phyloP scores from a whole-genome alignment of 257 asterid species.

The Thymus quinquecostatus region DNA sequence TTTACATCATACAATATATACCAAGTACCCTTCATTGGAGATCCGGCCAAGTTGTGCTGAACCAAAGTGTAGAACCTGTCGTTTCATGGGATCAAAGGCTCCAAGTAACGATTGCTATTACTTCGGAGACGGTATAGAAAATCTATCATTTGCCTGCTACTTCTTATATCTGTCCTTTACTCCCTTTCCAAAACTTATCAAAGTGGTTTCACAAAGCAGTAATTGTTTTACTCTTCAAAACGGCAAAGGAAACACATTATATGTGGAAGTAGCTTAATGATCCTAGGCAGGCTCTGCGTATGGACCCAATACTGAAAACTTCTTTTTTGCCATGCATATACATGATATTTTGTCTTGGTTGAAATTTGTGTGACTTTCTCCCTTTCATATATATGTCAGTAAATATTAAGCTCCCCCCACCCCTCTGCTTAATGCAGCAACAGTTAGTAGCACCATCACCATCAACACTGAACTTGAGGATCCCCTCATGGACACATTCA shows the following conservation, averaged over 20 bases:
- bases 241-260: not conserved
- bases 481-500: conserved; percentile 68
- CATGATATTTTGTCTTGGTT: not conserved
- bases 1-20: conserved; percentile 79
- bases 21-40: conserved; percentile 78
- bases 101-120: conserved; percentile 50
- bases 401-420: not conserved
- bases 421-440: conserved; percentile 42
- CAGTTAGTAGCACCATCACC: conserved; percentile 38
- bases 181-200: not conserved
- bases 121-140: conserved; percentile 46
- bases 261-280: not conserved
- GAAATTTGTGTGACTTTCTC: not conserved
- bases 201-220: conserved; percentile 2
- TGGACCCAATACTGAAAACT: not conserved
- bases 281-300: not conserved
- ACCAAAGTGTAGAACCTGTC: conserved; percentile 59
- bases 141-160: conserved; percentile 21
- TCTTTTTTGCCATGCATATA: not conserved
- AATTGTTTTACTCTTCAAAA: conserved; percentile 2
- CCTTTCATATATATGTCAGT: not conserved
- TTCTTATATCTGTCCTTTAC: not conserved
- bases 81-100: conserved; percentile 73
- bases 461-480: conserved; percentile 65
- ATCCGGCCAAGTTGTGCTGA: conserved; percentile 55